Evolutionary conservation across 306 rosid species (phyloP).

Genomic region (Castanea sativa): DNA sequence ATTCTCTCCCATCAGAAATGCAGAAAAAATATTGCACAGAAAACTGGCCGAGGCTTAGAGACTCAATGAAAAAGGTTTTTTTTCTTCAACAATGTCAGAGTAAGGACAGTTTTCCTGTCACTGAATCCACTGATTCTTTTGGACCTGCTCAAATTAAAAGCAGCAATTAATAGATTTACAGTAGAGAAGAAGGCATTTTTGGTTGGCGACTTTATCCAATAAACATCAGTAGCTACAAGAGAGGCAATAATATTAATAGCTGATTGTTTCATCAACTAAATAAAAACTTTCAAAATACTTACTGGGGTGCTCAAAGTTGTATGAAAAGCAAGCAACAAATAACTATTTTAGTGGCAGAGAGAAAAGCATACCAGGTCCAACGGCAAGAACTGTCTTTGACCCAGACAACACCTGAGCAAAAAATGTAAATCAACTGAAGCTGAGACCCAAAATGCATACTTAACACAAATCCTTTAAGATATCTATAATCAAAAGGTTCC

Average conservation of each 20-base stretch:
- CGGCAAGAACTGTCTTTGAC: slow-evolving; percentile 86
- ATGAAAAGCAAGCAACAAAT: slow-evolving; percentile 16
- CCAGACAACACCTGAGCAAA: slow-evolving; percentile 70
- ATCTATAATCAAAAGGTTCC: background rate
- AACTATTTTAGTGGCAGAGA: slow-evolving; percentile 13
- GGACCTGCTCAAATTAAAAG: slow-evolving; percentile 51
- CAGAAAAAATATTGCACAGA: background rate
- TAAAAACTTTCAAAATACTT: background rate
- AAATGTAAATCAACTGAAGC: background rate
- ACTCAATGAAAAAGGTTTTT: background rate
- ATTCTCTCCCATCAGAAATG: background rate
- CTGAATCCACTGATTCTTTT: slow-evolving; percentile 58
- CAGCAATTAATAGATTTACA: background rate
- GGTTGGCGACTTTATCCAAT: background rate
- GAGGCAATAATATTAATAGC: background rate
- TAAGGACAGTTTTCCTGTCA: slow-evolving; percentile 66
- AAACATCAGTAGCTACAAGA: slow-evolving; percentile 14
- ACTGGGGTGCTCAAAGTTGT: background rate
- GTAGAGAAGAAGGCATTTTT: background rate
- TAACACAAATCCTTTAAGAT: background rate
- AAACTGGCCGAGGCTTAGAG: background rate
- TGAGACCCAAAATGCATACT: background rate
- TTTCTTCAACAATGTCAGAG: slow-evolving; percentile 45
- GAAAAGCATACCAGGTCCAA: slow-evolving; percentile 77
- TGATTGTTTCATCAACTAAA: slow-evolving; percentile 6